Evolutionary conservation across 441 rosid species (phyloP).

Genomic region (Metrosideros polymorpha): DNA sequence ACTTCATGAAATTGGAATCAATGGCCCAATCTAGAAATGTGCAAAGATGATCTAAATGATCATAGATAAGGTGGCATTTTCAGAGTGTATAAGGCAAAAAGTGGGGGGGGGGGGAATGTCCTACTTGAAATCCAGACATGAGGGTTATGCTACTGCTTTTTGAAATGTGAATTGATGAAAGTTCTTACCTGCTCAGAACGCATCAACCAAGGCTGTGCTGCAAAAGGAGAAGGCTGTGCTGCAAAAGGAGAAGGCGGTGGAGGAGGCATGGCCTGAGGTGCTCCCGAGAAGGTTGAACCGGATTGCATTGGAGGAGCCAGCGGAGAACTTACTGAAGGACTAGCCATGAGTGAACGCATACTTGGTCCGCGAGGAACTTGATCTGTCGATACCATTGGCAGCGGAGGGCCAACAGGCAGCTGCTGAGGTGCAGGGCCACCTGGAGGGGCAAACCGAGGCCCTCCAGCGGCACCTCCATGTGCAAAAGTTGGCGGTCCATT

Average conservation of each 20-base stretch:
- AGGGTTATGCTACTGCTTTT: not conserved
- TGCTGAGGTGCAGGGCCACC: conserved; percentile 30
- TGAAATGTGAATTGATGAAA: not conserved
- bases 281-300: conserved; percentile 13
- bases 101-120: not conserved
- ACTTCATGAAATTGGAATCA: not conserved
- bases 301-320: conserved; percentile 22
- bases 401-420: conserved; percentile 46
- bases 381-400: conserved; percentile 18
- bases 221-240: conserved; percentile 39
- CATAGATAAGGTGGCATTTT: not conserved
- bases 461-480: conserved; percentile 31
- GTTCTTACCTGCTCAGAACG: conserved; percentile 38
- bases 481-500: conserved; percentile 49
- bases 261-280: conserved; percentile 15
- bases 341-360: conserved; percentile 28
- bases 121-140: not conserved
- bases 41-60: not conserved
- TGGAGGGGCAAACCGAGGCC: conserved; percentile 34
- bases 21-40: not conserved
- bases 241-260: conserved; percentile 42
- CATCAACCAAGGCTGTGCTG: conserved; percentile 34
- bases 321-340: conserved; percentile 22
- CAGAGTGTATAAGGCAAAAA: too few species aligned
- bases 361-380: conserved; percentile 38